A percentile compares a stretch with the other conserved stretches of the same genome.
Conservation (phyloP, 352 stramenopile genomes). For the Phytopythium boreale region DNA sequence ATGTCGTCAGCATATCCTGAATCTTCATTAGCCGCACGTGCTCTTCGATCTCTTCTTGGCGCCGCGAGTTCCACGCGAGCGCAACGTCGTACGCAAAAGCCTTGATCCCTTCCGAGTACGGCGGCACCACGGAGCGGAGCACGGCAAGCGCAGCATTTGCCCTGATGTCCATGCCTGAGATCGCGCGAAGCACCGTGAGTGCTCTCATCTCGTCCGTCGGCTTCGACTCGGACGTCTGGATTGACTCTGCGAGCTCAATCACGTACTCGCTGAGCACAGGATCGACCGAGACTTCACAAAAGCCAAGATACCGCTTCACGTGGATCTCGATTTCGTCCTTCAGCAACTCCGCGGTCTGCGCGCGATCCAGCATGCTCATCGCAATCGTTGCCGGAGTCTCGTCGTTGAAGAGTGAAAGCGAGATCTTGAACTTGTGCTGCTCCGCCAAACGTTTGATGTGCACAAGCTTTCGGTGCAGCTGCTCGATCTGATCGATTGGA, state of each 20-base stretch:
- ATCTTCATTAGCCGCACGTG: constrained; percentile 72
- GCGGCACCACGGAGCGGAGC: constrained; percentile 40
- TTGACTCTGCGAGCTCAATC: constrained; percentile 34
- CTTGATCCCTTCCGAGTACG: constrained; percentile 56
- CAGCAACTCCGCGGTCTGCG: constrained; percentile 29
- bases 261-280: constrained; percentile 47
- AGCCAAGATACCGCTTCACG: constrained; percentile 41
- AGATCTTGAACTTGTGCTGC: constrained; percentile 56
- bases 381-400: constrained; percentile 66
- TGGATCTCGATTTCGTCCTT: constrained; percentile 36
- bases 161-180: constrained; percentile 23
- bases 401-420: constrained; percentile 43
- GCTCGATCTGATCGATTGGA: constrained; percentile 25
- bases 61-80: constrained; percentile 36
- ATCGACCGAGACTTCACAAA: constrained; percentile 36
- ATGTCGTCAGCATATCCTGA: constrained; percentile 67
- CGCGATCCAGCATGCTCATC: constrained; percentile 73
- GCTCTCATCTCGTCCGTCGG: constrained; percentile 26
- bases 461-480: constrained; percentile 33
- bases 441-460: constrained; percentile 50
- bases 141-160: constrained; percentile 30
- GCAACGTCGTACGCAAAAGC: constrained; percentile 30
- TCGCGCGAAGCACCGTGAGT: constrained; percentile 30
- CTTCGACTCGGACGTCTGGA: constrained; percentile 15
- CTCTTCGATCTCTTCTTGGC: constrained; percentile 53